These are phyloP conservation scores for Fonsecaea multimorphosa DNA, from an alignment of 2,329 filamentous ascomycete species.

Conservation along the genomic window DNA sequence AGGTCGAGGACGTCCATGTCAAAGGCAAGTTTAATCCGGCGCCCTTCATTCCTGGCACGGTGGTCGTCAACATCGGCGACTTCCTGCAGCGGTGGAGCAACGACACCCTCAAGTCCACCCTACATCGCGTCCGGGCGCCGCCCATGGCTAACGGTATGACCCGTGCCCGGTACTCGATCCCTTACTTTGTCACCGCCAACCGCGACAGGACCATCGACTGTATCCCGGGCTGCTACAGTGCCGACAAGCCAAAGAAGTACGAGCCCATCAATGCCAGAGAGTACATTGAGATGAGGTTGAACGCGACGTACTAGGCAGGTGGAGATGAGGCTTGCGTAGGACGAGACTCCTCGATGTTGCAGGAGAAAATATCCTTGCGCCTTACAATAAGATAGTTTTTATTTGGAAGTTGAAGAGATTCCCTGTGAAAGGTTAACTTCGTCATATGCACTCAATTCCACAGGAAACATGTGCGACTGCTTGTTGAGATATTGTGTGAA, in stretches of 20 bases:
- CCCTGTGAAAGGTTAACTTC: too few species aligned
- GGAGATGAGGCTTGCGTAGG: too few species aligned
- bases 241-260: slow-evolving; percentile 56
- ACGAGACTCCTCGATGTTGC: too few species aligned
- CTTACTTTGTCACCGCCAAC: slow-evolving; percentile 45
- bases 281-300: slow-evolving; percentile 46
- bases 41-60: slow-evolving; percentile 71
- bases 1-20: slow-evolving; percentile 67
- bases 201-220: slow-evolving; percentile 48
- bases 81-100: slow-evolving; percentile 60
- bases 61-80: slow-evolving; percentile 62
- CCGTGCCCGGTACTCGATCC: slow-evolving; percentile 43
- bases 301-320: slow-evolving; percentile 27
- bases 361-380: too few species aligned
- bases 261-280: slow-evolving; percentile 52
- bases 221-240: slow-evolving; percentile 55
- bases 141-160: slow-evolving; percentile 37
- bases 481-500: too few species aligned
- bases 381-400: too few species aligned
- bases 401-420: not conserved
- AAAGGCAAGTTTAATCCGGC: slow-evolving; percentile 80
- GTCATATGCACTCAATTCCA: too few species aligned
- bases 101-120: slow-evolving; percentile 58
- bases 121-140: slow-evolving; percentile 54
- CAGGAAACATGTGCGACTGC: too few species aligned